Base-by-base conservation (phyloP, 1,139 yeast species). In the Kluyveromyces sp. region DNA sequence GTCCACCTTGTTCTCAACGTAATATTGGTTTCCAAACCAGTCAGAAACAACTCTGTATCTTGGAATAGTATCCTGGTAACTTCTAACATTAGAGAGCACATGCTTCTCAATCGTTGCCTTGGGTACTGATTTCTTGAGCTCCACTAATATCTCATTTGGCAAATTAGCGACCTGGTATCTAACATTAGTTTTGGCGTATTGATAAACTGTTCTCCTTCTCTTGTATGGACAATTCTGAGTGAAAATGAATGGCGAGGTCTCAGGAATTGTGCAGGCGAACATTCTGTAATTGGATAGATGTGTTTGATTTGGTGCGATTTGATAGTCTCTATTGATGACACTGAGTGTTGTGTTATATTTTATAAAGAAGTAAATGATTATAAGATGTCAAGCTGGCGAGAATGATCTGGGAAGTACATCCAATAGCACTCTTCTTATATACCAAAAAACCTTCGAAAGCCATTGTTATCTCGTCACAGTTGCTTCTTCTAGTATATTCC, bases 11-110 rank as follows among this genome's bases (percentile, higher is more conserved):
- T 58, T 57, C 41, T 53, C 53, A 34, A 60, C 55, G 37, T 56
- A 59, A 40, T 51, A 59, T 34, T 57, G 53, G 46, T 56, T 58
- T 34, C 64, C 64, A 42, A 58, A 59, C 27, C 58, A 40, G 46
- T 60, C 64, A 21, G 52, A 49, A 4, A 59, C 63, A 10, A 57
- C 34, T 15, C 46, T 53, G 45, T 55, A 60, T 7, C 44, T 42
- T 42, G 64, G 64, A 27, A 41, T 28, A 7, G 43, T 41, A 30
- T 41, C 43, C 28, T 41, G 37, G 39, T 33, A 41, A 26, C 35
- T 29, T 34, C 43, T 41, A 5, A 41, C 34, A 28, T 41, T 30
- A 25, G 39, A 34, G 21, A 41, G 10, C 29, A 41, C 33, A 25
- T 26, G 25, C 15, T 53, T 35, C 28, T 50, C 46, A 21, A 57